phyloP scores from a whole-genome alignment of 306 rosid genomes.

The Vicia villosa region DNA sequence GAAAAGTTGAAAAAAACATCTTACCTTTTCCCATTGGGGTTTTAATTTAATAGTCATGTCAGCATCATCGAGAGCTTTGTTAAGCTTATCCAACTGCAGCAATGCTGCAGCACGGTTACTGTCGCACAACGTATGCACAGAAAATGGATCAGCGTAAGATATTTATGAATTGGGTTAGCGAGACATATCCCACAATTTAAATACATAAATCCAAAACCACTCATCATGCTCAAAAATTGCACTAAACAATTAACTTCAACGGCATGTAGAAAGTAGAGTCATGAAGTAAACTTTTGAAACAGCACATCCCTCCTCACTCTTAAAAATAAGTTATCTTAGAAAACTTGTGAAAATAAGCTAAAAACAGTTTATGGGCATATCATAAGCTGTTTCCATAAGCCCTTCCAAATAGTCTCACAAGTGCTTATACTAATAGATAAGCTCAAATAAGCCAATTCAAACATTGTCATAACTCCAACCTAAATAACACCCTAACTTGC shows the following conservation, averaged over 20 bases:
- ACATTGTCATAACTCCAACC: slow-evolving; percentile 1
- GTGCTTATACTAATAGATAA: neutral
- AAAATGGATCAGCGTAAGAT: slow-evolving; percentile 34
- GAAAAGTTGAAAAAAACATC: neutral
- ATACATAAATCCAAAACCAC: slow-evolving; percentile 1
- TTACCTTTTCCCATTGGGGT: slow-evolving; percentile 97
- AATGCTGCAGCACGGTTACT: slow-evolving; percentile 99
- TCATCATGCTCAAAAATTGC: slow-evolving; percentile 6
- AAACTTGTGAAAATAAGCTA: neutral
- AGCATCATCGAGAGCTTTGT: slow-evolving; percentile 94
- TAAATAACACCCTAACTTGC: neutral
- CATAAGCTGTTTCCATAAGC: neutral
- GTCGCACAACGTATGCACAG: slow-evolving; percentile 39
- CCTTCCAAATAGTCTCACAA: neutral
- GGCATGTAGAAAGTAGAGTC: neutral
- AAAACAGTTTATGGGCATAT: neutral
- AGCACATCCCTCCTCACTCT: too few relatives aligned
- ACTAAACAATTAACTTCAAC: neutral
- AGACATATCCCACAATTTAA: slow-evolving; percentile 5
- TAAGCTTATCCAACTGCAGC: slow-evolving; percentile 90
- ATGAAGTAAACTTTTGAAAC: neutral
- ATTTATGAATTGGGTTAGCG: slow-evolving; percentile 2
- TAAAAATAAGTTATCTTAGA: neutral
- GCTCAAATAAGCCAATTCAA: neutral
- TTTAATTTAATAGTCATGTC: slow-evolving; percentile 83